Evolutionary conservation across 306 rosid genomes (phyloP).

Genomic region (Prosopis cineraria): DNA sequence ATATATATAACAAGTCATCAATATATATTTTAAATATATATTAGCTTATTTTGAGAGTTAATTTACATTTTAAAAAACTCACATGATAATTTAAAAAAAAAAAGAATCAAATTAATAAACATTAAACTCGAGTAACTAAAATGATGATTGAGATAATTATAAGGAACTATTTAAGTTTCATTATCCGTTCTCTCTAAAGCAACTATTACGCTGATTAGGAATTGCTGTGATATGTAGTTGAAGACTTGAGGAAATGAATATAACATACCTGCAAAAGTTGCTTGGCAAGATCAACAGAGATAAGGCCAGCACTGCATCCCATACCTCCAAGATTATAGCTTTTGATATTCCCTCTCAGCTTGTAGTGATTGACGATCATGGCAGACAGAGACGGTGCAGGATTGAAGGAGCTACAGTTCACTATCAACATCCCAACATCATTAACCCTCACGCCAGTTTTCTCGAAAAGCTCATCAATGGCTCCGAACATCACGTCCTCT

Average conservation of each 20-base stretch:
- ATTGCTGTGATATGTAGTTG: too few relatives aligned
- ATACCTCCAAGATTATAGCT: neutral
- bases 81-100: too few relatives aligned
- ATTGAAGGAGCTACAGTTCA: neutral
- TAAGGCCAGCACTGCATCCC: neutral
- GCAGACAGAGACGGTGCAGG: neutral
- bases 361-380: neutral
- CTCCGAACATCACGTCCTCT: neutral
- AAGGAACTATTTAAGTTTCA: too few relatives aligned
- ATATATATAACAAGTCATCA: too few relatives aligned
- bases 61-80: too few relatives aligned
- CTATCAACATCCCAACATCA: neutral
- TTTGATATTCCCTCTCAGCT: neutral
- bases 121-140: too few relatives aligned
- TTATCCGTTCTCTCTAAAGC: too few relatives aligned
- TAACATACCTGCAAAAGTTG: slow-evolving; percentile 77
- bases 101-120: too few relatives aligned
- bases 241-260: neutral
- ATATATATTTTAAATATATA: too few relatives aligned
- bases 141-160: too few relatives aligned
- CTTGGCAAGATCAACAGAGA: slow-evolving; percentile 36
- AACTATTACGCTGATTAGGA: too few relatives aligned
- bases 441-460: neutral
- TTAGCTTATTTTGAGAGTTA: too few relatives aligned
- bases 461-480: neutral